These are phyloP conservation scores for Puccinia polysora DNA, from an alignment of 1,284 basidiomycete genomes.

Conservation along the genomic window DNA sequence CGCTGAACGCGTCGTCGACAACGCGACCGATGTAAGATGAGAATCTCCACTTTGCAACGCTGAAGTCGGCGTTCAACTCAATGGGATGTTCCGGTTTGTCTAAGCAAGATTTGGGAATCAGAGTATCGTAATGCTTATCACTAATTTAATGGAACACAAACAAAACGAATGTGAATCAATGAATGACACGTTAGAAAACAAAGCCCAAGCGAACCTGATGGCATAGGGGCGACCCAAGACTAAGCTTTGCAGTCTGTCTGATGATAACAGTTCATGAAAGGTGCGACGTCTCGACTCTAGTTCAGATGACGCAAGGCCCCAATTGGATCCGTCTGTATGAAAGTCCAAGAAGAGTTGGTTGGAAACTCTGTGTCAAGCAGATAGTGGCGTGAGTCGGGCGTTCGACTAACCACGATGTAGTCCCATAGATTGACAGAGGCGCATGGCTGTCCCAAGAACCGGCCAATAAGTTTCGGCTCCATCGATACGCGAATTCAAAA, in stretches of 20 bases:
- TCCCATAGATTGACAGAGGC: slow-evolving; percentile 39
- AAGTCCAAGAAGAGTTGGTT: neutral
- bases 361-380: no score
- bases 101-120: neutral
- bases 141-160: neutral
- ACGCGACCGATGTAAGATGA: slow-evolving; percentile 33
- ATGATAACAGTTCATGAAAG: slow-evolving; percentile 37
- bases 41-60: slow-evolving; percentile 30
- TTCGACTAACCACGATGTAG: slow-evolving; percentile 36
- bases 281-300: slow-evolving; percentile 32
- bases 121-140: slow-evolving; percentile 40
- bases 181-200: no score
- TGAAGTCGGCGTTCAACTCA: slow-evolving; percentile 7
- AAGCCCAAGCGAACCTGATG: slow-evolving; percentile 30
- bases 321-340: slow-evolving; percentile 38
- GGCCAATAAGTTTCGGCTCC: slow-evolving; percentile 40
- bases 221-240: slow-evolving; percentile 35
- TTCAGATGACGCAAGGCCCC: slow-evolving; percentile 29
- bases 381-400: neutral
- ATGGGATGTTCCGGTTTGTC: neutral
- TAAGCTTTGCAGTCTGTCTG: slow-evolving; percentile 31
- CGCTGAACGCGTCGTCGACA: slow-evolving; percentile 39
- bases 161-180: no score
- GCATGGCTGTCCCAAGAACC: slow-evolving; percentile 29
- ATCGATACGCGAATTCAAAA: slow-evolving; percentile 36